Conservation (phyloP, 768 basidiomycete species). For the Mycena albidolilacea region DNA sequence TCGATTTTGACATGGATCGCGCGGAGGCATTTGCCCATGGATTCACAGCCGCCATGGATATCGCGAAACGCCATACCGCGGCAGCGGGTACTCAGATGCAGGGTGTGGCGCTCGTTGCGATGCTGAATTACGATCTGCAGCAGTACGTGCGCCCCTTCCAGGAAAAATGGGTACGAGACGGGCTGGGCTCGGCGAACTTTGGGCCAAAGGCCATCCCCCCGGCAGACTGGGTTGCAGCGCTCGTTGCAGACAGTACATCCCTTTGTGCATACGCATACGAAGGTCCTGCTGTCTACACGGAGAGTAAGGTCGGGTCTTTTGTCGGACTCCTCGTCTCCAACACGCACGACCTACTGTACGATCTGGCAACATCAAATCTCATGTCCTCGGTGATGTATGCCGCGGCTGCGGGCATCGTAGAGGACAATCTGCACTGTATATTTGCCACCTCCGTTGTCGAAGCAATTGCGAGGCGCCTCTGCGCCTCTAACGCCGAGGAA, state of each 20-base stretch:
- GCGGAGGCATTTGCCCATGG: not conserved
- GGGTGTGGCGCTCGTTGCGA: constrained; percentile 12
- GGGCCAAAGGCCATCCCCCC: constrained; percentile 2
- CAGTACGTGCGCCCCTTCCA: constrained; percentile 15
- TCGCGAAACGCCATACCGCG: not conserved
- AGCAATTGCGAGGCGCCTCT: not conserved
- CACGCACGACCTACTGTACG: constrained; percentile 14
- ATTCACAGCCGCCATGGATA: not conserved
- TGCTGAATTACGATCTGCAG: constrained; percentile 26
- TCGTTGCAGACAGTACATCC: not conserved
- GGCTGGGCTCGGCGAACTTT: constrained; percentile 6
- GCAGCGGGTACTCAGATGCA: constrained; percentile 6
- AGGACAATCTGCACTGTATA: not conserved
- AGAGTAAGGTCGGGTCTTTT: not conserved
- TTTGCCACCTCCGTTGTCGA: not conserved
- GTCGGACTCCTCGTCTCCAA: not conserved
- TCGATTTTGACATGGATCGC: constrained; percentile 26
- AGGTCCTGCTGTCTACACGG: not conserved
- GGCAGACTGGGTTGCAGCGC: not conserved
- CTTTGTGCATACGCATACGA: constrained; percentile 16
- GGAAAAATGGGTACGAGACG: constrained; percentile 11
- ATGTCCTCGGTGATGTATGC: constrained; percentile 22
- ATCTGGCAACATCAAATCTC: not conserved
- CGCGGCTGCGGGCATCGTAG: not conserved
- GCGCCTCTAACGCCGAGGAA: too few relatives aligned